These are phyloP conservation scores for Areca catechu DNA, from an alignment of 176 grass and related monocot genomes.

Conservation along the genomic window DNA sequence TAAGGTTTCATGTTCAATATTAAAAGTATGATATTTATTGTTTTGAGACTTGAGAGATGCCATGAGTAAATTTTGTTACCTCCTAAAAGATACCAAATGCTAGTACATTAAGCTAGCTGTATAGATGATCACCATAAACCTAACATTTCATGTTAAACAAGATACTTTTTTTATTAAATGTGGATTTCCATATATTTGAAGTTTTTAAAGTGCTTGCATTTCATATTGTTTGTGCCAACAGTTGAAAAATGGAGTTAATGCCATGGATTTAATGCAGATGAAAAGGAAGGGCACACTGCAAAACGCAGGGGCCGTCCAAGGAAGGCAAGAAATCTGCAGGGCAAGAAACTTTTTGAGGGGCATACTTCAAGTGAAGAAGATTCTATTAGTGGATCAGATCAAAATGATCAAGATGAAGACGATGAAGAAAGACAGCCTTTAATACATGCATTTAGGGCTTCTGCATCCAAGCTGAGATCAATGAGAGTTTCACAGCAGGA, in stretches of 20 bases:
- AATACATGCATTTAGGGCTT: slow-evolving; percentile 77
- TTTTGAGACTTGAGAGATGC: no score
- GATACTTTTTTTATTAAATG: not conserved
- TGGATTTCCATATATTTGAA: not conserved
- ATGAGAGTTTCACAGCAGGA: slow-evolving; percentile 50
- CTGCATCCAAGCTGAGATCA: slow-evolving; percentile 64
- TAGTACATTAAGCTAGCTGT: no score
- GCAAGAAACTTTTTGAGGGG: slow-evolving; percentile 72
- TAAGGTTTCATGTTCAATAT: no score
- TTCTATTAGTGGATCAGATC: slow-evolving; percentile 58
- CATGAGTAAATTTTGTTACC: no score
- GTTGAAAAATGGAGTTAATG: not conserved
- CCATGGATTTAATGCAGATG: slow-evolving; percentile 41
- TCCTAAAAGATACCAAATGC: no score
- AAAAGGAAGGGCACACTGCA: slow-evolving; percentile 56
- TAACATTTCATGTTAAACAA: no score
- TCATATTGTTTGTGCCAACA: not conserved
- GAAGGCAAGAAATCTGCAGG: slow-evolving; percentile 56
- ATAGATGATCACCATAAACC: no score
- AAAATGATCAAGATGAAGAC: slow-evolving; percentile 36
- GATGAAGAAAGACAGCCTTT: slow-evolving; percentile 57
- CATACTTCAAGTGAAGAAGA: slow-evolving; percentile 60
- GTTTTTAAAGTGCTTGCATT: not conserved
- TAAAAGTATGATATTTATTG: no score
- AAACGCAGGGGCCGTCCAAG: slow-evolving; percentile 84